These are phyloP conservation scores for Apiospora saccharicola DNA, from an alignment of 2,329 filamentous ascomycete genomes.

Conservation along the genomic window DNA sequence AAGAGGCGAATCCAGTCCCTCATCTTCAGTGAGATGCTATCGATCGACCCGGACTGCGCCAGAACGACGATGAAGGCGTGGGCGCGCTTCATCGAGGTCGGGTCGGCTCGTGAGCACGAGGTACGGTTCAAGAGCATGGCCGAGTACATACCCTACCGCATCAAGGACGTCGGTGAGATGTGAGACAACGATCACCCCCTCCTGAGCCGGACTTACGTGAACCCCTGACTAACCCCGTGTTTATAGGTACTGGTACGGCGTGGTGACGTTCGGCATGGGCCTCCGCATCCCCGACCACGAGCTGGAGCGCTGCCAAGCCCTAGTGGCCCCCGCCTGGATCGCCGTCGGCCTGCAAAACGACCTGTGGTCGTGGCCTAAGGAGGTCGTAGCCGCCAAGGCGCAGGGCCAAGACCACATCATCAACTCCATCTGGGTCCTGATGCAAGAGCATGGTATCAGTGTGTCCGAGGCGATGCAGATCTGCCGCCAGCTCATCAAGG, in stretches of 20 bases:
- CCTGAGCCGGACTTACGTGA: neutral
- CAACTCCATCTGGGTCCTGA: slow-evolving; percentile 18
- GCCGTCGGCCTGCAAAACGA: slow-evolving; percentile 4
- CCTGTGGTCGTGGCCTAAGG: neutral
- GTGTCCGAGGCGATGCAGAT: neutral
- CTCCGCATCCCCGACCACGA: slow-evolving; percentile 6
- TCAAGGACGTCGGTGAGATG: slow-evolving; percentile 14
- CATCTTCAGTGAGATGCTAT: slow-evolving; percentile 9
- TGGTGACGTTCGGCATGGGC: slow-evolving; percentile 2
- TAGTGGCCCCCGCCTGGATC: neutral
- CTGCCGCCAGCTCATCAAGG: slow-evolving; percentile 8
- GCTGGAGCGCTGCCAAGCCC: neutral
- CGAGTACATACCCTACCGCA: neutral
- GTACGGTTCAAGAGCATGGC: neutral
- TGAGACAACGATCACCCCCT: neutral
- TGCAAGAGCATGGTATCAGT: neutral
- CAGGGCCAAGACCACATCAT: slow-evolving; percentile 5
- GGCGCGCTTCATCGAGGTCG: neutral
- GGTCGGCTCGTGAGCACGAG: neutral
- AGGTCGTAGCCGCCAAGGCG: neutral
- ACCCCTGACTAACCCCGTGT: neutral
- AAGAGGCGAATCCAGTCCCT: slow-evolving; percentile 9
- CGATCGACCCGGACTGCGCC: slow-evolving; percentile 2
- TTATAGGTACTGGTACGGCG: slow-evolving; percentile 8
- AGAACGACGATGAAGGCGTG: slow-evolving; percentile 14